These are phyloP conservation scores for Cicer chorassanicum DNA, from an alignment of 306 rosid species.

Conservation along the genomic window DNA sequence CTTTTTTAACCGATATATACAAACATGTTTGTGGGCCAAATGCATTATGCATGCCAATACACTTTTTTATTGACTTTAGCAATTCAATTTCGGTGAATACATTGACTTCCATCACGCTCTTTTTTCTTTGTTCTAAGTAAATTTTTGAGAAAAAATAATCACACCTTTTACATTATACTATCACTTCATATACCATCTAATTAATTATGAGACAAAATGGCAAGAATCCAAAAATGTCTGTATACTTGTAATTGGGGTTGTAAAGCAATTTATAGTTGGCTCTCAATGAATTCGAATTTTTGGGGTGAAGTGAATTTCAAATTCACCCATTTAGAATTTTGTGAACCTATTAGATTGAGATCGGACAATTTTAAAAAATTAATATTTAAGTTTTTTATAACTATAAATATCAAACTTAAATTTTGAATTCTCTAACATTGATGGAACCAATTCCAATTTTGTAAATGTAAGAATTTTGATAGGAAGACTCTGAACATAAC, in stretches of 20 bases:
- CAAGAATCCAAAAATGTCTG: not conserved
- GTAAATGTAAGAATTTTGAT: too few relatives aligned
- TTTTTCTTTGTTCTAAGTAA: conserved; percentile 15
- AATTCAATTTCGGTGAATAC: conserved; percentile 47
- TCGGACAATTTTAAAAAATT: too few relatives aligned
- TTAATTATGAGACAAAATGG: not conserved
- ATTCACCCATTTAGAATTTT: too few relatives aligned
- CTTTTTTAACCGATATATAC: conserved; percentile 26
- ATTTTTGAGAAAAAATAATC: conserved; percentile 28
- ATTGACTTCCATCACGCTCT: conserved; percentile 44
- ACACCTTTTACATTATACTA: conserved; percentile 33
- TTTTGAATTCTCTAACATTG: too few relatives aligned
- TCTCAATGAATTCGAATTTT: not conserved
- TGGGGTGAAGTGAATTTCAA: too few relatives aligned
- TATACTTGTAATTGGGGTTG: conserved; percentile 38
- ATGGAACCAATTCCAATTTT: too few relatives aligned
- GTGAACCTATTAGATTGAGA: too few relatives aligned
- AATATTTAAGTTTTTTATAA: too few relatives aligned
- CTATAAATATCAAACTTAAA: too few relatives aligned
- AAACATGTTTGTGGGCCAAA: conserved; percentile 19
- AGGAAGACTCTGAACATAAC: too few relatives aligned
- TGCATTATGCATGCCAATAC: conserved; percentile 4
- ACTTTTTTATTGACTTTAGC: conserved; percentile 50
- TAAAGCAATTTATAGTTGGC: conserved; percentile 47
- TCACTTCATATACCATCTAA: not conserved